A percentile compares a stretch with the other conserved stretches of the same genome.
Evolutionary conservation across 345 rosid species (phyloP).

Genomic region (Isatis tinctoria): DNA sequence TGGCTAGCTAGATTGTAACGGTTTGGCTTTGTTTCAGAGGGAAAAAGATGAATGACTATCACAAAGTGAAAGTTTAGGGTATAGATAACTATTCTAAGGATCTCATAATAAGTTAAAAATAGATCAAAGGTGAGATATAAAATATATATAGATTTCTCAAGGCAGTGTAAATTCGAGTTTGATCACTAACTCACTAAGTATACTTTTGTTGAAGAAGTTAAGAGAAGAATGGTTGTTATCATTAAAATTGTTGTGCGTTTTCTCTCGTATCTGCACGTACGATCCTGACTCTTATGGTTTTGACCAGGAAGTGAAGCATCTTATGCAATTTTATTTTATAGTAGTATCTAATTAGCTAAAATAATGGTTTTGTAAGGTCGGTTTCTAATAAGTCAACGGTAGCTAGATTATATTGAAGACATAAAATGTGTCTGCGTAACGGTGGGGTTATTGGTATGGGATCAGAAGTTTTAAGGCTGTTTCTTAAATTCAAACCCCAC

Average conservation of each 20-base stretch:
- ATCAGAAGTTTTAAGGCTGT: not conserved
- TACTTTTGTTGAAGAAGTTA: too few relatives aligned
- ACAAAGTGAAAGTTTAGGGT: not conserved
- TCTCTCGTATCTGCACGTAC: not conserved
- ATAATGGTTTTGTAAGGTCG: not conserved
- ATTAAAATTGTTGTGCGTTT: not conserved
- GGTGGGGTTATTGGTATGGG: not conserved
- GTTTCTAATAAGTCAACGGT: not conserved
- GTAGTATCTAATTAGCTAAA: not conserved
- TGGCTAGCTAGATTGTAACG: too few relatives aligned
- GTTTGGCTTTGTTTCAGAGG: too few relatives aligned
- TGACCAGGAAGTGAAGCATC: not conserved
- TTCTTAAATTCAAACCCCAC: constrained; percentile 15
- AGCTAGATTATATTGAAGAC: not conserved
- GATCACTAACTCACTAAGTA: too few relatives aligned
- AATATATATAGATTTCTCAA: not conserved
- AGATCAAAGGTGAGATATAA: not conserved
- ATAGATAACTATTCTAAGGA: not conserved
- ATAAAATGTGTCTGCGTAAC: not conserved
- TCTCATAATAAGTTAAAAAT: not conserved
- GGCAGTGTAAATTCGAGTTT: not conserved
- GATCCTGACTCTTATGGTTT: not conserved
- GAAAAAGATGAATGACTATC: not conserved
- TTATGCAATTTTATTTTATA: not conserved
- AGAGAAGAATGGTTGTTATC: not conserved